Evolutionary conservation across 2,329 filamentous ascomycete genomes (phyloP).

Genomic region (Hirsutella thompsonii): DNA sequence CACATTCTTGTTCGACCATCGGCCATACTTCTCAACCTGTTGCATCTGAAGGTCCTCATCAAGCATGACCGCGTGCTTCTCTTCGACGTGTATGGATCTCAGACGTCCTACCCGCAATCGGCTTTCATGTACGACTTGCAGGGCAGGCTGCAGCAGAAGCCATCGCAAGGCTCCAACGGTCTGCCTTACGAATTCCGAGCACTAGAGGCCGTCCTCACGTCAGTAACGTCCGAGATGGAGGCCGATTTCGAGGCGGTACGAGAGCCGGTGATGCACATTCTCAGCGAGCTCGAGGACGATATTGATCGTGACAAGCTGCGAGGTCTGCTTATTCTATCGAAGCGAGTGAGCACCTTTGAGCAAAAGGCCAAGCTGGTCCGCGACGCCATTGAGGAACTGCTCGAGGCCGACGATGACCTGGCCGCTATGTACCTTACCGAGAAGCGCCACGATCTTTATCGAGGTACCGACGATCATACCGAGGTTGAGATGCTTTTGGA

Average conservation of each 20-base stretch:
- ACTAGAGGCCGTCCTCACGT: slow-evolving; percentile 87
- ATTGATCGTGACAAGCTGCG: slow-evolving; percentile 91
- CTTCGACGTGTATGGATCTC: slow-evolving; percentile 91
- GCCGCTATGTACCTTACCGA: slow-evolving; percentile 93
- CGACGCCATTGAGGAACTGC: slow-evolving; percentile 85
- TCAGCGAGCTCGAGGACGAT: slow-evolving; percentile 87
- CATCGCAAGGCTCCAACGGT: slow-evolving; percentile 37
- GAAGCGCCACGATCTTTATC: slow-evolving; percentile 58
- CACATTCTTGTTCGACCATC: slow-evolving; percentile 90
- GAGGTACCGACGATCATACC: slow-evolving; percentile 77
- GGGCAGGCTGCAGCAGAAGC: slow-evolving; percentile 76
- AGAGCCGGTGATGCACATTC: slow-evolving; percentile 78
- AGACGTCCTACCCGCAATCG: slow-evolving; percentile 88
- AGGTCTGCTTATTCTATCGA: slow-evolving; percentile 83
- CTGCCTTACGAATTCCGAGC: slow-evolving; percentile 94
- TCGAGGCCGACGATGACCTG: slow-evolving; percentile 93
- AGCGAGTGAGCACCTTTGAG: slow-evolving; percentile 92
- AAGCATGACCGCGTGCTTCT: slow-evolving; percentile 89
- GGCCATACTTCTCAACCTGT: slow-evolving; percentile 85
- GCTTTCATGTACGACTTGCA: slow-evolving; percentile 97
- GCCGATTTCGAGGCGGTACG: slow-evolving; percentile 90
- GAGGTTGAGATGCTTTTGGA: slow-evolving; percentile 96
- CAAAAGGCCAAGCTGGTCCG: slow-evolving; percentile 90
- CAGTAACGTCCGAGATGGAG: slow-evolving; percentile 82
- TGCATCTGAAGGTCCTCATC: slow-evolving; percentile 93